A percentile compares a stretch with the other conserved stretches of the same genome.
phyloP scores from a whole-genome alignment of 495 filamentous ascomycete species.

The Pseudomonodictys pantanalensis region DNA sequence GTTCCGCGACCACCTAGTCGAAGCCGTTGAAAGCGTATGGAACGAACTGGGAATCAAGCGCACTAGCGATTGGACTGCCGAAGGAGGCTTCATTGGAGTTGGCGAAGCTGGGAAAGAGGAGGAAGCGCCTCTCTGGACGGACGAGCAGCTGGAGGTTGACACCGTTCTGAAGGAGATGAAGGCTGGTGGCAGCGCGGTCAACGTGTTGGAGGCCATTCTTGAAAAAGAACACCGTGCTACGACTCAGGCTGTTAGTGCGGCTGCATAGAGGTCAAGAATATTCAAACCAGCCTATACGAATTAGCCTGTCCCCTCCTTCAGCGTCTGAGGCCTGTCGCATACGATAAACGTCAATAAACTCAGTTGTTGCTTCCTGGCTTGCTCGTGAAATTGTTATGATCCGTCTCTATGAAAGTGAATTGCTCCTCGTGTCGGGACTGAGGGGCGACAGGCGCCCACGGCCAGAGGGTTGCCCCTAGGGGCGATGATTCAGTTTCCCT shows the following conservation, averaged over 20 bases:
- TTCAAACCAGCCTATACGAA: not conserved
- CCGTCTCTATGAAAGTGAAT: too few species aligned
- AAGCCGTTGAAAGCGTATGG: conserved; percentile 85
- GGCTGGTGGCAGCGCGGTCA: conserved; percentile 41
- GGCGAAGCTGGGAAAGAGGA: conserved; percentile 62
- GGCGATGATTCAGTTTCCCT: too few species aligned
- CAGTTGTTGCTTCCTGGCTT: too few species aligned
- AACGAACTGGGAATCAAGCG: conserved; percentile 82
- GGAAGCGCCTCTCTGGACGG: conserved; percentile 75
- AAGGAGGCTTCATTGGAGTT: conserved; percentile 92
- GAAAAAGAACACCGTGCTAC: conserved; percentile 46
- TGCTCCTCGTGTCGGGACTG: too few species aligned
- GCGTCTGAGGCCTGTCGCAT: conserved; percentile 11
- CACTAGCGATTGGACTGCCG: conserved; percentile 81
- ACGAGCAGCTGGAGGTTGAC: conserved; percentile 74
- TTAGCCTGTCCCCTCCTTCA: conserved; percentile 21
- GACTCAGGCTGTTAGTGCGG: conserved; percentile 42
- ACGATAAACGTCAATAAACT: too few species aligned
- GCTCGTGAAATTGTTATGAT: too few species aligned
- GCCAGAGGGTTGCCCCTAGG: too few species aligned
- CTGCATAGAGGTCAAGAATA: conserved; percentile 41
- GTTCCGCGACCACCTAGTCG: conserved; percentile 79
- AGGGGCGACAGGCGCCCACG: too few species aligned
- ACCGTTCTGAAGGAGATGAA: conserved; percentile 52
- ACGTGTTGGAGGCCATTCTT: conserved; percentile 44